phyloP scores from a whole-genome alignment of 192 early-diverging fungal genomes.

The Linnemannia elongata region DNA sequence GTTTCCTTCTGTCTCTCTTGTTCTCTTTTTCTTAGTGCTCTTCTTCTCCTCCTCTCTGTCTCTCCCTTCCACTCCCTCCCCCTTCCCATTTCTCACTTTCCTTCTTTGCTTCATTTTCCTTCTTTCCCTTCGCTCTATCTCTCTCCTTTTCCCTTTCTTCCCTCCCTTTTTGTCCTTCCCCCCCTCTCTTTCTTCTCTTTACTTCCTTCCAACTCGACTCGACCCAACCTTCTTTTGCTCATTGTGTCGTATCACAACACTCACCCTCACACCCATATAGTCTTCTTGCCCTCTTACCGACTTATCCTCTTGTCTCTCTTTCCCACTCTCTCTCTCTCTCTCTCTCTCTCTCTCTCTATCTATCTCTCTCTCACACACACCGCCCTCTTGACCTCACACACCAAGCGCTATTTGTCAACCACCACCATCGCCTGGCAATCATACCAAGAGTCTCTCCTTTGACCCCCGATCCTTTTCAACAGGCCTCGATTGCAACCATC shows the following conservation, averaged over 20 bases:
- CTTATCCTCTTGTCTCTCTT: no score
- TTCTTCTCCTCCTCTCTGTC: background rate
- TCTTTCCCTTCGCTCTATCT: background rate
- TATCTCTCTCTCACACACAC: no score
- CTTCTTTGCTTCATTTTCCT: constrained; percentile 10
- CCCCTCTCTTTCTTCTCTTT: no score
- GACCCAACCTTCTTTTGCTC: background rate
- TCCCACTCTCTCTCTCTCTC: no score
- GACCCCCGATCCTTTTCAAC: background rate
- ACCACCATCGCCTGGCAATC: background rate
- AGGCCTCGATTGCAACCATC: constrained; percentile 10
- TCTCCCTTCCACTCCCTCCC: background rate
- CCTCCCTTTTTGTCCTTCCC: background rate
- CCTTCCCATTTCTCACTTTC: background rate
- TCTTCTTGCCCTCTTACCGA: no score
- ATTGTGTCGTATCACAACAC: no score
- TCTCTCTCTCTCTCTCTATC: no score
- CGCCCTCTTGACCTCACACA: no score
- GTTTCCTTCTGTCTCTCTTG: background rate
- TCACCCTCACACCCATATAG: no score
- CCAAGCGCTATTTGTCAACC: background rate
- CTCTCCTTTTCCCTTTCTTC: background rate
- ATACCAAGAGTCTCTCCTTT: background rate
- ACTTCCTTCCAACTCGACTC: background rate
- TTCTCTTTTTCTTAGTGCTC: background rate